These are phyloP conservation scores for Pisolithus microcarpus DNA, from an alignment of 768 basidiomycete genomes.

Conservation along the genomic window DNA sequence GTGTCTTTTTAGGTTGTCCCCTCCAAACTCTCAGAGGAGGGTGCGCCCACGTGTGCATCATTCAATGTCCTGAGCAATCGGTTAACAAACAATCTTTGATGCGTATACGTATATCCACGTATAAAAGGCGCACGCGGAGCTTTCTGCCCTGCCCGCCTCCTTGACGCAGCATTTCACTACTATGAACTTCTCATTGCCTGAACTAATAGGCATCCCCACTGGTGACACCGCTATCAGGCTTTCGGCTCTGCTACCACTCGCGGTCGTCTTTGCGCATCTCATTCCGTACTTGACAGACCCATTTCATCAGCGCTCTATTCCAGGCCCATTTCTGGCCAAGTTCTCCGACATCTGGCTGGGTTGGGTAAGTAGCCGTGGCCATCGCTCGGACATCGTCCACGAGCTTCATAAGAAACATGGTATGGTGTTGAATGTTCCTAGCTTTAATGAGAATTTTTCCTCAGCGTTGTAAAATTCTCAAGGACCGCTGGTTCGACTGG, in stretches of 20 bases:
- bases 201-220: slow-evolving; percentile 7
- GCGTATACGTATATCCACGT: too few species aligned
- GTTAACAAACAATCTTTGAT: too few species aligned
- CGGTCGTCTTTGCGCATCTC: slow-evolving; percentile 25
- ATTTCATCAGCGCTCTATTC: slow-evolving; percentile 50
- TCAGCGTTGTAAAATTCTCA: neutral
- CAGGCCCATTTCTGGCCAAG: slow-evolving; percentile 66
- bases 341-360: slow-evolving; percentile 74
- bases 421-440: slow-evolving; percentile 21
- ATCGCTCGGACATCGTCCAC: slow-evolving; percentile 71
- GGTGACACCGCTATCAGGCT: slow-evolving; percentile 1
- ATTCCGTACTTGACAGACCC: slow-evolving; percentile 51
- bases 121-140: too few species aligned
- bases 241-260: slow-evolving; percentile 10
- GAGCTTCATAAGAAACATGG: slow-evolving; percentile 68
- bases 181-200: slow-evolving; percentile 11
- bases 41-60: too few species aligned
- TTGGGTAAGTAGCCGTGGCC: slow-evolving; percentile 54
- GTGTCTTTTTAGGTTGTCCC: too few species aligned
- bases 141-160: too few species aligned
- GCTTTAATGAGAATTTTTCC: neutral
- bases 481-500: slow-evolving; percentile 65
- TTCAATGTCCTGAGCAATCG: too few species aligned
- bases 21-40: too few species aligned
- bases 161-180: neutral